Conservation (phyloP, 768 basidiomycete genomes). For the Podaxis mareebaensis region DNA sequence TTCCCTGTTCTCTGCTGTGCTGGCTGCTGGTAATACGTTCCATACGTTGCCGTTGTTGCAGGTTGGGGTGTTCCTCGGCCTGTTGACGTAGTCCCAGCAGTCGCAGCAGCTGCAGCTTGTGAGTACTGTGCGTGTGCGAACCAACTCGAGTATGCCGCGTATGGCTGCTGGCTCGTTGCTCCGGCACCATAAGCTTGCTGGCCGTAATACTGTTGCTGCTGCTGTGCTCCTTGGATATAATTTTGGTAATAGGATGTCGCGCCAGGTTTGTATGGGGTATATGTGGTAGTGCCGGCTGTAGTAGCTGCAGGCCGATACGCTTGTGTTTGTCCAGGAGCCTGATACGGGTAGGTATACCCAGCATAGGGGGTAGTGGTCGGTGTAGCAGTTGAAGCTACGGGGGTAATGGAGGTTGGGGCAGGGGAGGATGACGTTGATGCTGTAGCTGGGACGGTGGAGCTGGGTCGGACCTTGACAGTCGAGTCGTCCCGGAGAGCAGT, state of each 20-base stretch:
- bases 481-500: conserved; percentile 74
- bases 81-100: conserved; percentile 25
- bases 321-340: conserved; percentile 25
- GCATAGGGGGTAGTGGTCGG: conserved; percentile 31
- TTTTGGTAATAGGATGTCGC: conserved; percentile 30
- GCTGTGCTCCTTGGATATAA: conserved; percentile 27
- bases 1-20: conserved; percentile 12
- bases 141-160: conserved; percentile 34
- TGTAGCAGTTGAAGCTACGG: conserved; percentile 26
- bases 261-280: conserved; percentile 37
- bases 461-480: conserved; percentile 60
- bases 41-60: conserved; percentile 28
- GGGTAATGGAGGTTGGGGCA: conserved; percentile 24
- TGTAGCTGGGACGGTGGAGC: conserved; percentile 33
- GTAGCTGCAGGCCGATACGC: conserved; percentile 29
- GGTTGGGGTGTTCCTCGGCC: conserved; percentile 32
- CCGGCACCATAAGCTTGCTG: conserved; percentile 35
- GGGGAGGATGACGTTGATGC: conserved; percentile 27
- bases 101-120: conserved; percentile 23
- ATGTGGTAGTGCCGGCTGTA: conserved; percentile 22
- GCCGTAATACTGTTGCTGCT: conserved; percentile 37
- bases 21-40: conserved; percentile 26
- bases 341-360: conserved; percentile 37
- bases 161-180: conserved; percentile 32
- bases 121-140: conserved; percentile 31